Base-by-base conservation (phyloP, 331 rosid genomes). In the Malus hybrid region DNA sequence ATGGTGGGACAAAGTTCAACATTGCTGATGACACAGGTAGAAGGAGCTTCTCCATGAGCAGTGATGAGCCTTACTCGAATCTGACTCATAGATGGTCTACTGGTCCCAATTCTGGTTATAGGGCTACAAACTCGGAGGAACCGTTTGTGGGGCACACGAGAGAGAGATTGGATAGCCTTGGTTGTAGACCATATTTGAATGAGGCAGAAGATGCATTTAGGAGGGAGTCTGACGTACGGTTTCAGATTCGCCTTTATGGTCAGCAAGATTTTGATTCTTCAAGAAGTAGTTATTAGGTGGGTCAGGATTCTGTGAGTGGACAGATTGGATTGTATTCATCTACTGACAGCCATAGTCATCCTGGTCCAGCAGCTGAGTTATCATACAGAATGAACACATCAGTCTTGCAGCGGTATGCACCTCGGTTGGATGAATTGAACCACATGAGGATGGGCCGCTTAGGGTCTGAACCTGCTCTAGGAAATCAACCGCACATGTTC, bases 351-450 rank as follows among this genome's bases (percentile, higher is more conserved):
- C 85, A 69, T 62, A 60, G 65, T 63, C 83, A 55, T 57, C 54
- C n/a, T 7, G 77, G 85, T 81, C 65, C 84, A 0, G 65, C 54
- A 4, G 27, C 80, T 15, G 83, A 80, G 46, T 33, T 81, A 24
- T 57, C 86, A 64, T 88, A 78, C 78, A 59, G 80, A 75, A 81
- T 48, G 57, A 80, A 48, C 69, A 74, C 76, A 7, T 82, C 96
- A 10, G 83, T 87, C 39, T 82, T 78, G 86, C 86, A 84, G 55
- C 88, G 89, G 60, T 90, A 91, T 68, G 84, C 82, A 6, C 93
- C 97, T 50, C 89, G 87, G 65, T 32, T 89, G 22, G 90, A 93
- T 65, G 92, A 85, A 70, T 48, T 84, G 55, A 89, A 86, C 85
- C 84, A 80, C 76, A 24, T 31, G 11, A 79, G 89, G 67, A 65